Evolutionary conservation across 331 rosid genomes (phyloP).

Genomic region (Quercus tomentella): DNA sequence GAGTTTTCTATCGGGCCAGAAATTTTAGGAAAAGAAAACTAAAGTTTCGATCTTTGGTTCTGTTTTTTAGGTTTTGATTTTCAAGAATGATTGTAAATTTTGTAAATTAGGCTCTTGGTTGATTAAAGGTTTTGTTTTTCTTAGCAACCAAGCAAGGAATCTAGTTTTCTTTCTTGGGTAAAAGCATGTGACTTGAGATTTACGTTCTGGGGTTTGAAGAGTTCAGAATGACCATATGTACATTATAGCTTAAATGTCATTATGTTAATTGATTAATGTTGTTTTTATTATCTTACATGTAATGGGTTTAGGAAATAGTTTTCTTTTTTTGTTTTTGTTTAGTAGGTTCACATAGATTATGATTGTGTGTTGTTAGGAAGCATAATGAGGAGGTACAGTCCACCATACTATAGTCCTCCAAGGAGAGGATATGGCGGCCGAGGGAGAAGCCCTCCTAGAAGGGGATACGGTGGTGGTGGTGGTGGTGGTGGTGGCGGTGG

Average conservation of each 20-base stretch:
- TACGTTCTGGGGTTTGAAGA: not conserved
- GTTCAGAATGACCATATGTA: not conserved
- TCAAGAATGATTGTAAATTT: not conserved
- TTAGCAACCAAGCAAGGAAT: not conserved
- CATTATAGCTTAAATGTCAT: not conserved
- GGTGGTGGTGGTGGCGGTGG: not conserved
- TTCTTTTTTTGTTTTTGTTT: not conserved
- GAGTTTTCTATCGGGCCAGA: not conserved
- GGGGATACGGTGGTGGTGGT: constrained; percentile 58
- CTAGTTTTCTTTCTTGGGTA: not conserved
- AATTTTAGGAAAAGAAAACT: not conserved
- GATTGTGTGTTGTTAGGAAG: not conserved
- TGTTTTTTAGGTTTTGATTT: not conserved
- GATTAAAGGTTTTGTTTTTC: not conserved
- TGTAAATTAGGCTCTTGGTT: not conserved
- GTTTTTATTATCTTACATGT: not conserved
- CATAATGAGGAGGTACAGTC: constrained; percentile 82
- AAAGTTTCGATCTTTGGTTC: not conserved
- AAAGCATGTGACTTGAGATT: not conserved
- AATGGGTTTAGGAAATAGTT: not conserved
- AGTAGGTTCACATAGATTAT: not conserved
- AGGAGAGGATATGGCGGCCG: constrained; percentile 56
- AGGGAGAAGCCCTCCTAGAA: constrained; percentile 48
- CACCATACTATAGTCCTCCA: constrained; percentile 81
- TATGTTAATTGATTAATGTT: not conserved